Conservation (phyloP, 306 rosid species). For the Glycine tomentella region DNA sequence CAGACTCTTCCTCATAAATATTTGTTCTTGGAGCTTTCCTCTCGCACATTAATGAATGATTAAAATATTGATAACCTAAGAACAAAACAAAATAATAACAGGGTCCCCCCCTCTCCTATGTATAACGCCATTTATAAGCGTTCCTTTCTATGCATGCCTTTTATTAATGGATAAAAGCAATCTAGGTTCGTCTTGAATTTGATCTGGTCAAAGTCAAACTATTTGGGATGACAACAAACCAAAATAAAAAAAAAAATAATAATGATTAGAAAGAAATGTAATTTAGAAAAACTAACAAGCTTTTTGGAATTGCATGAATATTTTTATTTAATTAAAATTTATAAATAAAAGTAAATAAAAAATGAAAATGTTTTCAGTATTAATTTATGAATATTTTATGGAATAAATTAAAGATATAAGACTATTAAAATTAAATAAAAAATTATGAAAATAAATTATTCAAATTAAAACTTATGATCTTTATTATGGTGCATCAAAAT, state of each 20-base stretch:
- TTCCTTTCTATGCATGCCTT: neutral
- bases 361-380: too few species aligned
- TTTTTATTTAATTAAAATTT: too few species aligned
- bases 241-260: too few species aligned
- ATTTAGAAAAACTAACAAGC: too few species aligned
- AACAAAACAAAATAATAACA: neutral
- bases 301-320: too few species aligned
- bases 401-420: neutral
- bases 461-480: neutral
- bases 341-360: too few species aligned
- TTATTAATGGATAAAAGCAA: neutral
- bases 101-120: too few species aligned
- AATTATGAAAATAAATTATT: too few species aligned
- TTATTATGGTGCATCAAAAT: neutral
- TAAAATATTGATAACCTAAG: constrained; percentile 6
- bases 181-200: neutral
- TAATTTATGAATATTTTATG: too few species aligned
- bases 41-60: neutral
- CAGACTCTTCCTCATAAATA: neutral
- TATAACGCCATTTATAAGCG: too few species aligned
- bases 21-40: neutral
- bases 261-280: too few species aligned
- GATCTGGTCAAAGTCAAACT: neutral
- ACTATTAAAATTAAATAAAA: too few species aligned
- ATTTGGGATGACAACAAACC: constrained; percentile 2